Conservation (phyloP, 192 early-diverging fungal genomes). For the Coemansia sp. region DNA sequence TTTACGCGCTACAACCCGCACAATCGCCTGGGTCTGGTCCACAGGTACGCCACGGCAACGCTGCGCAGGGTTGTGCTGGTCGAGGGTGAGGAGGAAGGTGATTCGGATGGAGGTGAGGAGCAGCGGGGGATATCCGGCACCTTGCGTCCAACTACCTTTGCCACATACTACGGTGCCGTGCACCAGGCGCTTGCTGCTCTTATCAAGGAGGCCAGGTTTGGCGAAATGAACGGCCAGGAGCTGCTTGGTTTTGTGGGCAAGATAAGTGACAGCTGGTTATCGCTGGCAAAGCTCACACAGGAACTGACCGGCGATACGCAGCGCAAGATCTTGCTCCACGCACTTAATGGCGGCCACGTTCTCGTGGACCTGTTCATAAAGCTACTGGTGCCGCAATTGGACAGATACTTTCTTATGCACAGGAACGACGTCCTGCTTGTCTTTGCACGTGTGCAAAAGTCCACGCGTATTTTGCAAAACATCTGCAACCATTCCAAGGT, state of each 20-base stretch:
- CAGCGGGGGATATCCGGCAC: neutral
- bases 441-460: conserved; percentile 42
- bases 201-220: conserved; percentile 14
- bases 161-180: conserved; percentile 35
- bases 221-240: conserved; percentile 17
- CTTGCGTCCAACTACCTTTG: conserved; percentile 28
- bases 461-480: conserved; percentile 56
- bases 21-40: conserved; percentile 26
- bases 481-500: conserved; percentile 79
- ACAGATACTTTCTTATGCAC: conserved; percentile 31
- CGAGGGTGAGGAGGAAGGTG: neutral
- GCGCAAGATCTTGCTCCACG: conserved; percentile 17
- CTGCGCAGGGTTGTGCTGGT: conserved; percentile 9
- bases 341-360: conserved; percentile 30
- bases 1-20: conserved; percentile 37
- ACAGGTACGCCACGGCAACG: conserved; percentile 24
- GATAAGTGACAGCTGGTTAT: conserved; percentile 34
- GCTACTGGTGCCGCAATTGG: conserved; percentile 30
- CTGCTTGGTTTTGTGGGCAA: conserved; percentile 18
- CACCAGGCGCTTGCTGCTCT: conserved; percentile 18
- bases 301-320: conserved; percentile 7
- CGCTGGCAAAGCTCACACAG: conserved; percentile 36
- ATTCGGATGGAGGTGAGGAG: neutral
- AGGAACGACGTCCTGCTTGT: conserved; percentile 24
- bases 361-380: conserved; percentile 41